Evolutionary conservation across 495 filamentous ascomycete genomes (phyloP).

Genomic region (Penicillium robsamsonii): DNA sequence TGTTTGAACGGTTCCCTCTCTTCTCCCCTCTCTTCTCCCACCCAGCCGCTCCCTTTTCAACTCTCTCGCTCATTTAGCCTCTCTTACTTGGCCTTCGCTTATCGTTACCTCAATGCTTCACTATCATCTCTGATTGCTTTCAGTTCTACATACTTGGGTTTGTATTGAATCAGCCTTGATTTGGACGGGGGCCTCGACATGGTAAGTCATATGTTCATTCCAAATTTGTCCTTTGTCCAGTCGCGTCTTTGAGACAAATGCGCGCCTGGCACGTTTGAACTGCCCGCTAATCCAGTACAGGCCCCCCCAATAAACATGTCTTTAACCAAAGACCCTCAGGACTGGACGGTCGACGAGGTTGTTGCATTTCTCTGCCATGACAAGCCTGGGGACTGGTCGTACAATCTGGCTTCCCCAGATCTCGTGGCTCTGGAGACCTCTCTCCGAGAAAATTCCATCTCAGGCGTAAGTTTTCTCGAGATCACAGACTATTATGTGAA

Average conservation of each 20-base stretch:
- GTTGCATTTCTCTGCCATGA: slow-evolving; percentile 60
- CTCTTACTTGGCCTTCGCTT: background rate
- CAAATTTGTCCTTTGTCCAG: background rate
- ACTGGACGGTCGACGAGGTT: slow-evolving; percentile 66
- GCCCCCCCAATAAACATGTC: slow-evolving; percentile 19
- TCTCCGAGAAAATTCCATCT: slow-evolving; percentile 58
- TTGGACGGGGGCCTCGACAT: background rate
- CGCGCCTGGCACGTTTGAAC: background rate
- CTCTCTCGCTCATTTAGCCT: no score
- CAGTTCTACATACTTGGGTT: no score
- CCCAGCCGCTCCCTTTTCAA: no score
- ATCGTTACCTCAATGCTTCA: background rate
- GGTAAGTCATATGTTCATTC: background rate
- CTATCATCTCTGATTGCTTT: background rate
- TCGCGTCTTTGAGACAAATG: background rate
- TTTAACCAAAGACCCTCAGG: slow-evolving; percentile 53
- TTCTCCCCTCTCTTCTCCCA: background rate
- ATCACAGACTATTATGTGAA: slow-evolving; percentile 43
- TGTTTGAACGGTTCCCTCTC: no score
- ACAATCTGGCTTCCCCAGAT: slow-evolving; percentile 47
- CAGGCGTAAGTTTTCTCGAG: slow-evolving; percentile 59
- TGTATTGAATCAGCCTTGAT: background rate
- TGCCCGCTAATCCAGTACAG: background rate
- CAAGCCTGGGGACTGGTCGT: slow-evolving; percentile 43
- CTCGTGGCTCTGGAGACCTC: slow-evolving; percentile 45